phyloP scores from a whole-genome alignment of 2,329 filamentous ascomycete species.

The Aspergillus sp. region DNA sequence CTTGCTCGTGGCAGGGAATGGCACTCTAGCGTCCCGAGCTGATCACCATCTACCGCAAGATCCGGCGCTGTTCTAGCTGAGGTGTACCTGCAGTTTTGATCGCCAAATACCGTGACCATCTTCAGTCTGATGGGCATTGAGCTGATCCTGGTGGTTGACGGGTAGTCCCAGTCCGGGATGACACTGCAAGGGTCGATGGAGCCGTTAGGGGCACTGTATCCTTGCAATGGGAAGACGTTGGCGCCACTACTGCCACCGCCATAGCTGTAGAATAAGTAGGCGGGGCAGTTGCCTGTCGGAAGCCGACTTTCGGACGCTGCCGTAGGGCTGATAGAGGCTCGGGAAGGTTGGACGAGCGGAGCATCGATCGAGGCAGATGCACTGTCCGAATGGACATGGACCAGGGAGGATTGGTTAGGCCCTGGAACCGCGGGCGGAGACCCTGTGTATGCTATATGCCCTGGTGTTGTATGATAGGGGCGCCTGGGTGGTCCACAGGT shows the following conservation, averaged over 20 bases:
- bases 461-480: background rate
- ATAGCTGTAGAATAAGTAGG: background rate
- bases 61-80: background rate
- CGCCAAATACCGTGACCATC: background rate
- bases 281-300: background rate
- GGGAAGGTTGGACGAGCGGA: background rate
- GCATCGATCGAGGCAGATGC: background rate
- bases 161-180: background rate
- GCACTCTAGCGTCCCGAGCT: background rate
- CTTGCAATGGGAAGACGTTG: background rate
- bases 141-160: background rate
- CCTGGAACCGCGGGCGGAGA: background rate
- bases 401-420: background rate
- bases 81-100: background rate
- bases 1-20: background rate
- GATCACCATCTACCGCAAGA: background rate
- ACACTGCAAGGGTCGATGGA: background rate
- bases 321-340: background rate
- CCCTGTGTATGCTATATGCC: background rate
- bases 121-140: background rate
- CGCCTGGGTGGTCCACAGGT: background rate
- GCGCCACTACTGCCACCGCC: background rate
- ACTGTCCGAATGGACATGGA: background rate
- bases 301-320: background rate
- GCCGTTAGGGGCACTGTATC: background rate